Evolutionary conservation across 2,329 filamentous ascomycete species (phyloP).

Genomic region (Trichoderma asperellum): DNA sequence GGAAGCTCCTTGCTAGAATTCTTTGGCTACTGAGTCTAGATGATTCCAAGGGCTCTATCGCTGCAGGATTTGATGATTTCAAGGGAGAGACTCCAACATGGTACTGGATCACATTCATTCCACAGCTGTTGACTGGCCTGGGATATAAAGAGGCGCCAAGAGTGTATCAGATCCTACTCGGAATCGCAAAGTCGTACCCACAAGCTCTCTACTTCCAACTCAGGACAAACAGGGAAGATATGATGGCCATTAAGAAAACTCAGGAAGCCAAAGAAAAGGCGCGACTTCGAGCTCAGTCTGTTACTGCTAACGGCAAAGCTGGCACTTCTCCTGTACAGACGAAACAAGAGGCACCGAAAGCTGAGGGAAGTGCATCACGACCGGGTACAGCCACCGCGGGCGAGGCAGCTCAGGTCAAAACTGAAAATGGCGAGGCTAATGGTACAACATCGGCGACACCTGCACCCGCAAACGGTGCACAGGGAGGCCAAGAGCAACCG

Average conservation of each 20-base stretch:
- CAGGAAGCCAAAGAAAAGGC: conserved; percentile 75
- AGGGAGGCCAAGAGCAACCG: conserved; percentile 21
- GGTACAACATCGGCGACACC: conserved; percentile 36
- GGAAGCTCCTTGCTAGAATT: conserved; percentile 90
- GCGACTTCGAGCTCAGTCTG: conserved; percentile 54
- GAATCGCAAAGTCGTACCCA: conserved; percentile 94
- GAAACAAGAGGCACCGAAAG: conserved; percentile 56
- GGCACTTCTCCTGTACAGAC: conserved; percentile 53
- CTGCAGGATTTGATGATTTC: conserved; percentile 88
- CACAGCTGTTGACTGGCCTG: conserved; percentile 88
- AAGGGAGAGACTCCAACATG: conserved; percentile 97
- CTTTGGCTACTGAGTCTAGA: conserved; percentile 95
- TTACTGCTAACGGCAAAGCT: conserved; percentile 49
- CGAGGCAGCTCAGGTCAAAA: conserved; percentile 48
- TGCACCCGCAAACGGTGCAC: conserved; percentile 36
- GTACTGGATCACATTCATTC: conserved; percentile 99
- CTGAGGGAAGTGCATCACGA: conserved; percentile 48
- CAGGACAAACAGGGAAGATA: conserved; percentile 90
- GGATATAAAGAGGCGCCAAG: conserved; percentile 89
- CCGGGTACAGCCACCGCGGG: conserved; percentile 58
- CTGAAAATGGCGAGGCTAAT: conserved; percentile 47
- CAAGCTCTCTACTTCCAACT: conserved; percentile 96
- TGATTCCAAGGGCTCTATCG: conserved; percentile 80
- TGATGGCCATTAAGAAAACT: conserved; percentile 86
- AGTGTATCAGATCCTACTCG: conserved; percentile 82